Evolutionary conservation across 768 basidiomycete species (phyloP).

Genomic region (Artomyces pyxidatus): DNA sequence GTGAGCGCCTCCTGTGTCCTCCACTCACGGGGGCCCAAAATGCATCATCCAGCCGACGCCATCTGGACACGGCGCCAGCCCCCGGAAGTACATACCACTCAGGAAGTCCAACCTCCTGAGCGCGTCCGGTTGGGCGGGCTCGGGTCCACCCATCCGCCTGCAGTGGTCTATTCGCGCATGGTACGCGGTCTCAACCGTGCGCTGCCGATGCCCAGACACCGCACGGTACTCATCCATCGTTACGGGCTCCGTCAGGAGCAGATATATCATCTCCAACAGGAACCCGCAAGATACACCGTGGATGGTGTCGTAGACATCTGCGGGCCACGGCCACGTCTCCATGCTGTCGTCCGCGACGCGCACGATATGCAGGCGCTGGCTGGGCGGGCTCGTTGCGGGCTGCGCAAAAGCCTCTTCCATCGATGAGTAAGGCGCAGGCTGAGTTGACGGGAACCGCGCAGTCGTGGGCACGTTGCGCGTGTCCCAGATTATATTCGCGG

Average conservation of each 20-base stretch:
- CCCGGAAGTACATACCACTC: not conserved
- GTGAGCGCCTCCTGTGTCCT: too few species aligned
- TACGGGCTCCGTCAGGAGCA: slow-evolving; percentile 32
- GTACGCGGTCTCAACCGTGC: slow-evolving; percentile 2
- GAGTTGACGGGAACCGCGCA: too few species aligned
- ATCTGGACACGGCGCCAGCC: not conserved
- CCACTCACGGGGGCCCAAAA: too few species aligned
- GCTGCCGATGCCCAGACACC: slow-evolving; percentile 15
- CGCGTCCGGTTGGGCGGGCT: slow-evolving; percentile 21
- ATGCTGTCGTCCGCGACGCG: slow-evolving; percentile 43
- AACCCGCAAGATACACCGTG: slow-evolving; percentile 43
- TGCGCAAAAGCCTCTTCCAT: slow-evolving; percentile 30
- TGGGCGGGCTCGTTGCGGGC: slow-evolving; percentile 56
- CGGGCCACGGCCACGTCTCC: slow-evolving; percentile 47
- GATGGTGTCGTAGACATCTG: slow-evolving; percentile 38
- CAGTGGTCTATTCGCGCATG: slow-evolving; percentile 15
- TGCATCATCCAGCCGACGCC: too few species aligned
- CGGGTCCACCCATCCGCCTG: too few species aligned
- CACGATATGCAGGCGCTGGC: slow-evolving; percentile 48
- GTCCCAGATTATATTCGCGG: slow-evolving; percentile 42
- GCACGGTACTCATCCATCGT: slow-evolving; percentile 18
- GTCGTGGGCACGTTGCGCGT: slow-evolving; percentile 25
- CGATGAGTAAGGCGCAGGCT: slow-evolving; percentile 24
- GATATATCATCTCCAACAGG: slow-evolving; percentile 38
- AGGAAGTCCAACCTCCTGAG: not conserved